Evolutionary conservation across 495 filamentous ascomycete species (phyloP), one percentile per base, ranked within the genome.

Genomic region (Cairneyella variabilis): DNA sequence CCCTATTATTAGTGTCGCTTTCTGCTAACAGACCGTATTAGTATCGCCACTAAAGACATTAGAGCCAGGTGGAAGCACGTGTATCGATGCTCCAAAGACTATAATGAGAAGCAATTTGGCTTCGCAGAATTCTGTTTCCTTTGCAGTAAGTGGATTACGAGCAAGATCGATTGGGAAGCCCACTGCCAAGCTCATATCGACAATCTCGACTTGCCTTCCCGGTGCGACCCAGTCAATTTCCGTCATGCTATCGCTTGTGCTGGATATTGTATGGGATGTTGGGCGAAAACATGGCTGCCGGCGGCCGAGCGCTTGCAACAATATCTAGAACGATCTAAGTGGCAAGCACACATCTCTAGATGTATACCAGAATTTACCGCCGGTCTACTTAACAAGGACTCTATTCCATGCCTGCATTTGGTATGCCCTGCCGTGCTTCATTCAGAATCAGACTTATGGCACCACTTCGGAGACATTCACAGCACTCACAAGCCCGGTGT

Each of bases 121-220:
- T 58, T 58, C 56, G 50, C 42, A 28, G 36, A 58, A 54, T 48
- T 59, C 51, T 59, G 56, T 45, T 59, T 51, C 52, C 43, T 25
- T 26, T 56, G 44, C 28, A 49, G 47, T 26, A 50, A 21, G 42
- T 54, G 36, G 38, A 55, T 55, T 46, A 55, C 52, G 6, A 55
- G 51, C 51, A 34, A 48, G 46, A 50, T 9, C 46, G 52, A 54
- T 45, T 59, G 22, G 56, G 52, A 59, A 55, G 52, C 32, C 45
- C 32, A 63, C 43, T 63, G 53, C 43, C 57, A 60, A 60, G 34
- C 49, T 28, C 47, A 63, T 42, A 56, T 53, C 48, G 32, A 56
- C 32, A 57, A 51, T 42, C 38, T 49, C 10, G 32, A 63, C 20
- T 17, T 60, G 36, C 60, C 52, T 57, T 53, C 60, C 18, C 48